Percentiles rank a stretch among this genome's conserved stretches.
Evolutionary conservation across 164 flowering plant species (phyloP).

Genomic region (Aristolochia contorta): DNA sequence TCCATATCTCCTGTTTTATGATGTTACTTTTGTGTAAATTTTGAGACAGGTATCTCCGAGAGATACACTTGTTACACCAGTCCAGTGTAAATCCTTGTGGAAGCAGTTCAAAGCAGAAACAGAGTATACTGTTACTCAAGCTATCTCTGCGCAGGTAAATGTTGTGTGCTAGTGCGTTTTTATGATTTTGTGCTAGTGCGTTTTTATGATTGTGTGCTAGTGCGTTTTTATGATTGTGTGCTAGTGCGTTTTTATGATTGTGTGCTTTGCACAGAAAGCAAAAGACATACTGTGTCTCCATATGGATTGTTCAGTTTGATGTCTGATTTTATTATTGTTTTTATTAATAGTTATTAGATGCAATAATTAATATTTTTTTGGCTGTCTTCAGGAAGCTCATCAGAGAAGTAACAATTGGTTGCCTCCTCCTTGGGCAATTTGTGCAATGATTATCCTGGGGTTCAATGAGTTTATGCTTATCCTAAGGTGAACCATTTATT

Average conservation of each 20-base stretch:
- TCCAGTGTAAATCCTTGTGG: slow-evolving; percentile 72
- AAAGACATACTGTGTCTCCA: too few species aligned
- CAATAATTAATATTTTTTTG: neutral
- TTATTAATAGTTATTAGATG: too few species aligned
- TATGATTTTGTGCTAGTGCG: too few species aligned
- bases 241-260: too few species aligned
- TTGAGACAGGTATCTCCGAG: slow-evolving; percentile 35
- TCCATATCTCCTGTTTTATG: neutral
- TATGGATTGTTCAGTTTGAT: too few species aligned
- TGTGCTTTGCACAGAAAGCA: too few species aligned
- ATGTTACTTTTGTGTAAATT: too few species aligned
- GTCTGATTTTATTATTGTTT: too few species aligned
- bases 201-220: too few species aligned
- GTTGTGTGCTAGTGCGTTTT: too few species aligned
- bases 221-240: too few species aligned
- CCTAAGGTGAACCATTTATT: slow-evolving; percentile 28
- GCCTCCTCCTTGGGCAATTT: slow-evolving; percentile 85
- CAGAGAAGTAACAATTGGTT: slow-evolving; percentile 58
- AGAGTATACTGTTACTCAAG: slow-evolving; percentile 56
- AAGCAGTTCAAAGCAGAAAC: slow-evolving; percentile 61
- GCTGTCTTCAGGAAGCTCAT: slow-evolving; percentile 53
- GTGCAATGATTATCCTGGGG: slow-evolving; percentile 55
- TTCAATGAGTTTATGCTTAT: slow-evolving; percentile 69
- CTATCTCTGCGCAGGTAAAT: slow-evolving; percentile 59
- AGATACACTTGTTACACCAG: slow-evolving; percentile 54